Percentiles rank a stretch among this genome's conserved stretches.
These are phyloP conservation scores for Neonectria hederae DNA, from an alignment of 2,329 filamentous ascomycete species.

Conservation along the genomic window DNA sequence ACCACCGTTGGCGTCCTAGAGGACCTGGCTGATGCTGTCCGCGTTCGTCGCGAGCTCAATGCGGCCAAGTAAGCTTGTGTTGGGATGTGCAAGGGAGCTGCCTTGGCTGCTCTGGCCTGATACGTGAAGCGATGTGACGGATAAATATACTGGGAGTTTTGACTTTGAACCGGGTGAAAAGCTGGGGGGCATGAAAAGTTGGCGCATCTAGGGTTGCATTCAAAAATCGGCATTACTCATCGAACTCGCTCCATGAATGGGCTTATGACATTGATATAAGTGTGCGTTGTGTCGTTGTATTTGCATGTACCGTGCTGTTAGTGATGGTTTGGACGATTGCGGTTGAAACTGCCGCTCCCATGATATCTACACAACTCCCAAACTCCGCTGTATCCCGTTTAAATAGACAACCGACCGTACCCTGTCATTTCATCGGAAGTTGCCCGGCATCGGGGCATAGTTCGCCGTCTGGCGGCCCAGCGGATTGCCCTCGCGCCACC, in stretches of 20 bases:
- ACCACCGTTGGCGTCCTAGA: slow-evolving; percentile 83
- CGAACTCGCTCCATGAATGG: slow-evolving; percentile 23
- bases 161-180: slow-evolving; percentile 33
- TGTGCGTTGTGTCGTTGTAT: slow-evolving; percentile 1
- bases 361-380: slow-evolving; percentile 18
- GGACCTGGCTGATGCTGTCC: slow-evolving; percentile 84
- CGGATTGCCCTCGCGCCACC: slow-evolving; percentile 48
- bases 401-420: slow-evolving; percentile 11
- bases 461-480: slow-evolving; percentile 42
- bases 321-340: slow-evolving; percentile 12
- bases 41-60: slow-evolving; percentile 71
- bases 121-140: slow-evolving; percentile 10
- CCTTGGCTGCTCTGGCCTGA: slow-evolving; percentile 8
- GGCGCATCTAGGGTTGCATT: slow-evolving; percentile 43
- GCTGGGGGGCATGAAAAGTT: slow-evolving; percentile 34
- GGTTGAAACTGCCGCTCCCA: slow-evolving; percentile 11
- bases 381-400: slow-evolving; percentile 14
- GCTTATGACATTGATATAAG: slow-evolving; percentile 6
- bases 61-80: slow-evolving; percentile 45
- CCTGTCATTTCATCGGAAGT: slow-evolving; percentile 29
- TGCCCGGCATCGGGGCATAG: slow-evolving; percentile 45
- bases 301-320: slow-evolving; percentile 17
- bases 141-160: slow-evolving; percentile 35
- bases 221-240: slow-evolving; percentile 38
- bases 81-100: slow-evolving; percentile 38